Evolutionary conservation across 176 grass and related monocot genomes (phyloP), one percentile per base, ranked within the genome.

Genomic region (Eleusine indica): DNA sequence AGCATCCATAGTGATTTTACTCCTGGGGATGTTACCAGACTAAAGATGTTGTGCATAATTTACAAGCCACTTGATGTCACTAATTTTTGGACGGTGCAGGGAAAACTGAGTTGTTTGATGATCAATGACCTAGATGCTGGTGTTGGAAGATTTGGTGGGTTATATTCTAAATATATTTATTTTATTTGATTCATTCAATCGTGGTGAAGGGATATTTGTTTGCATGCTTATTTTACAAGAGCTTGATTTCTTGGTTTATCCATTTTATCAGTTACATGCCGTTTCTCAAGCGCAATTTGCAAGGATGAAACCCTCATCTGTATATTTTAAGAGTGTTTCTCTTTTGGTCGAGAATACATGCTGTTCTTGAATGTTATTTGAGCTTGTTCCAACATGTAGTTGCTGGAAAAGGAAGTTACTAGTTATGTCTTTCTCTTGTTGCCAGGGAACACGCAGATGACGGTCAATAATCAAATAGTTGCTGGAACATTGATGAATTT

Each of bases 61-160:
- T 75, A 22, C 29, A 88, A 75, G 1, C 25, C 6, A 57, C 17
- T 17, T 3, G 5, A 7, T 82, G 83, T 93, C 65, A 88, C 48
- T 52, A 80, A 18, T 2, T 85, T 87, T 42, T 70, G n/a, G 41
- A 71, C 63, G 25, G 49, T 85, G 48, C 89, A 98, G 96, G 96
- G 96, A 56, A 98, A 95, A 80, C 80, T 98, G 91, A 98, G 93
- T 80, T 95, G 93, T 84, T 93, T 95, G 81, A 93, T 98, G 96
- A 93, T 98, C 87, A 98, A 98, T 85, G 96, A 98, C 80, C 90
- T 98, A 73, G 96, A 98, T 87, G 96, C 96, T 87, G 93, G 96
- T 66, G 89, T 98, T 73, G 96, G 93, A 76, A 93, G 96, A 93
- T 98, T 98, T 80, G 96, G 96, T 93, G 71, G 52, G 88, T 84